phyloP scores from a whole-genome alignment of 352 stramenopile species.

The Globisporangium paroecandrum region DNA sequence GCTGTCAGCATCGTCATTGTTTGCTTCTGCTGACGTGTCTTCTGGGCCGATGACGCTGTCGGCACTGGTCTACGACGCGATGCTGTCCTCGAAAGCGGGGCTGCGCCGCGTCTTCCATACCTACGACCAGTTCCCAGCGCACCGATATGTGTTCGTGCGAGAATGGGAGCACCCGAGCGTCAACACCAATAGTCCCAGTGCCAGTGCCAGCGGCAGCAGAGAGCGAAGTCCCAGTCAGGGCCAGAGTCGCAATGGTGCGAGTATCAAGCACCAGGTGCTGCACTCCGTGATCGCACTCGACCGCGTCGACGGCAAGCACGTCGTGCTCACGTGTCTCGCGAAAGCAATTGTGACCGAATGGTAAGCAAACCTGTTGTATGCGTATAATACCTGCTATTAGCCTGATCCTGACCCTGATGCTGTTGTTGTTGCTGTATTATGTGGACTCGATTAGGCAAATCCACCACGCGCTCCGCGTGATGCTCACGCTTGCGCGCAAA shows the following conservation, averaged over 20 bases:
- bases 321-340: slow-evolving; percentile 36
- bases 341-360: slow-evolving; percentile 37
- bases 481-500: slow-evolving; percentile 28
- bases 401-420: neutral
- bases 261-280: slow-evolving; percentile 18
- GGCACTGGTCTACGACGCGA: slow-evolving; percentile 4
- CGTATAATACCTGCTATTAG: too few species aligned
- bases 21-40: neutral
- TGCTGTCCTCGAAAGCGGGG: slow-evolving; percentile 6
- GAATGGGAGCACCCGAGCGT: slow-evolving; percentile 14
- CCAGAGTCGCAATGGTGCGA: slow-evolving; percentile 2
- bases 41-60: neutral
- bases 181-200: neutral
- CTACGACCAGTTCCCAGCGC: slow-evolving; percentile 28
- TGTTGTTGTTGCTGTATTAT: neutral
- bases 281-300: slow-evolving; percentile 27
- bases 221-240: neutral
- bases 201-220: slow-evolving; percentile 6
- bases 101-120: slow-evolving; percentile 13
- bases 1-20: neutral
- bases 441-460: slow-evolving; percentile 28
- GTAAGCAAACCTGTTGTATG: slow-evolving; percentile 10
- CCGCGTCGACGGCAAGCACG: slow-evolving; percentile 14
- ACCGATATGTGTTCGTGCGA: slow-evolving; percentile 24
- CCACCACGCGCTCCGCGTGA: slow-evolving; percentile 36